Conservation (phyloP, 1,284 basidiomycete species). For the Puccinia novopanici region DNA sequence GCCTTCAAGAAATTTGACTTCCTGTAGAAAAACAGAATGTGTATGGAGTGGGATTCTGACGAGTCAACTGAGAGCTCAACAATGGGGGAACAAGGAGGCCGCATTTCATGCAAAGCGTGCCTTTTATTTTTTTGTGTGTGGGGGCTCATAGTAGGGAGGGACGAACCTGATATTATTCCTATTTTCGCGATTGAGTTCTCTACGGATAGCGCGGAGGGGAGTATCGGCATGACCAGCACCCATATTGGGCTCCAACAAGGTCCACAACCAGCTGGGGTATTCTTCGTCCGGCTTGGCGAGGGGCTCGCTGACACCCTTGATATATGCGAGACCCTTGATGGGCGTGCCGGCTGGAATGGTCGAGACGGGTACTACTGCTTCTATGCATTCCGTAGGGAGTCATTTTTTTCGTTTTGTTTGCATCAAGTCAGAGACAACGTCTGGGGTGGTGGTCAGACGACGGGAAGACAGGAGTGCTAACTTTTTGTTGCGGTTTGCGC, state of each 20-base stretch:
- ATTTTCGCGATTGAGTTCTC: conserved; percentile 40
- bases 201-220: conserved; percentile 23
- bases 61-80: too few species aligned
- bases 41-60: not conserved
- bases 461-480: too few species aligned
- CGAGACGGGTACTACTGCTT: conserved; percentile 27
- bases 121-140: too few species aligned
- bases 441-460: not conserved
- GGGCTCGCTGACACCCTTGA: conserved; percentile 58
- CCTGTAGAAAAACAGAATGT: not conserved
- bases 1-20: conserved; percentile 40
- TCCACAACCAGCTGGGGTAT: conserved; percentile 59
- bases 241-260: conserved; percentile 55
- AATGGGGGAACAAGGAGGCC: not conserved
- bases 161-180: conserved; percentile 42
- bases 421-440: too few species aligned
- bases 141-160: too few species aligned
- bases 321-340: conserved; percentile 57
- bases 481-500: too few species aligned
- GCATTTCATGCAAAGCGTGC: too few species aligned
- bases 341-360: conserved; percentile 55
- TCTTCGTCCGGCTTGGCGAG: conserved; percentile 57
- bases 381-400: not conserved
- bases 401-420: not conserved
- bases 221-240: conserved; percentile 32